Conservation (phyloP, 192 early-diverging fungal species). For the Coemansia sp. region DNA sequence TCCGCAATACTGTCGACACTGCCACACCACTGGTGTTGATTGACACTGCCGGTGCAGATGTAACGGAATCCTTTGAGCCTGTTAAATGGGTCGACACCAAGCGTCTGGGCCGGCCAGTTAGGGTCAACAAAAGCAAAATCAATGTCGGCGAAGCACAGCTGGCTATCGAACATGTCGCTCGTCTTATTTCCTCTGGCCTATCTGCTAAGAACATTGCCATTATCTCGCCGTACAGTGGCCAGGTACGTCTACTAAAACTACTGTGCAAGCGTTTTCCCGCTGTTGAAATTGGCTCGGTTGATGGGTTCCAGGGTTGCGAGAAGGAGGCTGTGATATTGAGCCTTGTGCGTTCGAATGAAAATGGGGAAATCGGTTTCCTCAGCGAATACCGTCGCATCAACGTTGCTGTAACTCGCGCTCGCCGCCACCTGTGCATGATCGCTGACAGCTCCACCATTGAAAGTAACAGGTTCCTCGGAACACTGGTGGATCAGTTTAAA, state of each 20-base stretch:
- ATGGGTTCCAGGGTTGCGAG: conserved; percentile 91
- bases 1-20: conserved; percentile 63
- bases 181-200: conserved; percentile 66
- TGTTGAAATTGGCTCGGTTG: conserved; percentile 81
- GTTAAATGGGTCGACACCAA: conserved; percentile 15
- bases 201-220: conserved; percentile 68
- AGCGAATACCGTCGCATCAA: conserved; percentile 79
- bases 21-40: conserved; percentile 62
- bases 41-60: conserved; percentile 64
- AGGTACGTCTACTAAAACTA: conserved; percentile 60
- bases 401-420: conserved; percentile 88
- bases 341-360: conserved; percentile 79
- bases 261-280: conserved; percentile 59
- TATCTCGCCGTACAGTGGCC: conserved; percentile 84
- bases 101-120: neutral
- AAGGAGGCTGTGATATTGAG: conserved; percentile 82
- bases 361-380: conserved; percentile 81
- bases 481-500: conserved; percentile 53
- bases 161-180: conserved; percentile 61
- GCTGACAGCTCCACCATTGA: conserved; percentile 69
- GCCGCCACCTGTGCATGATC: conserved; percentile 81
- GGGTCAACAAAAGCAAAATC: conserved; percentile 58
- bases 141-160: conserved; percentile 78
- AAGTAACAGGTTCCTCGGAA: conserved; percentile 49
- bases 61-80: conserved; percentile 37